These are phyloP conservation scores for Trametes maxima DNA, from an alignment of 768 basidiomycete species.

Conservation along the genomic window DNA sequence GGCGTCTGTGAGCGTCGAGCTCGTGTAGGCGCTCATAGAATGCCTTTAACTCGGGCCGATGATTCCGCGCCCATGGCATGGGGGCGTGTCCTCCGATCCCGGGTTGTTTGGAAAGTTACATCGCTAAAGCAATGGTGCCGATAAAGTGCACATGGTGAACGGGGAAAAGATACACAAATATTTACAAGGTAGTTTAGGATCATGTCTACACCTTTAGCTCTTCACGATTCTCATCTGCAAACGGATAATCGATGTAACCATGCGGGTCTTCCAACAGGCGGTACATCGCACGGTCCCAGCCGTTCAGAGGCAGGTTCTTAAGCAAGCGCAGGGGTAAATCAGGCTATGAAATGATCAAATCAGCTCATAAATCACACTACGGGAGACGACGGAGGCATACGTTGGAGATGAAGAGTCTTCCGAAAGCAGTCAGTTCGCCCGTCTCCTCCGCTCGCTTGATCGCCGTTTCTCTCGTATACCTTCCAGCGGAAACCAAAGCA, in stretches of 20 bases:
- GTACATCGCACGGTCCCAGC: slow-evolving; percentile 7
- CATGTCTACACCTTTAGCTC: not conserved
- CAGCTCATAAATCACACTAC: not conserved
- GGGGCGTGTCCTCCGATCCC: too few relatives aligned
- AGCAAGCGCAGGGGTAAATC: slow-evolving; percentile 11
- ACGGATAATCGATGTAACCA: slow-evolving; percentile 27
- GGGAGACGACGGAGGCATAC: slow-evolving; percentile 10
- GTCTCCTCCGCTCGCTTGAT: slow-evolving; percentile 21
- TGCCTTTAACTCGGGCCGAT: too few relatives aligned
- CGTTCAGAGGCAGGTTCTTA: slow-evolving; percentile 14
- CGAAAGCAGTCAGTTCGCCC: slow-evolving; percentile 28
- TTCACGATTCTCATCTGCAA: slow-evolving; percentile 8
- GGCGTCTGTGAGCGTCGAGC: too few relatives aligned
- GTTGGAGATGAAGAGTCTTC: slow-evolving; percentile 31
- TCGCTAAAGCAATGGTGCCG: too few relatives aligned
- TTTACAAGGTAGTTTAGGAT: too few relatives aligned
- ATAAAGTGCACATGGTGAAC: too few relatives aligned
- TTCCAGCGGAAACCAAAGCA: slow-evolving; percentile 20
- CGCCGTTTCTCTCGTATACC: slow-evolving; percentile 27
- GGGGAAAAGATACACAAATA: too few relatives aligned
- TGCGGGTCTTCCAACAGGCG: slow-evolving; percentile 6
- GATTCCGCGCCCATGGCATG: too few relatives aligned
- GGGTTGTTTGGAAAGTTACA: too few relatives aligned
- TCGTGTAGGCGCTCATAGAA: too few relatives aligned
- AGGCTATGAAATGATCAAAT: not conserved